phyloP scores from a whole-genome alignment of 2,329 filamentous ascomycete species.

The Massarina eburnea region DNA sequence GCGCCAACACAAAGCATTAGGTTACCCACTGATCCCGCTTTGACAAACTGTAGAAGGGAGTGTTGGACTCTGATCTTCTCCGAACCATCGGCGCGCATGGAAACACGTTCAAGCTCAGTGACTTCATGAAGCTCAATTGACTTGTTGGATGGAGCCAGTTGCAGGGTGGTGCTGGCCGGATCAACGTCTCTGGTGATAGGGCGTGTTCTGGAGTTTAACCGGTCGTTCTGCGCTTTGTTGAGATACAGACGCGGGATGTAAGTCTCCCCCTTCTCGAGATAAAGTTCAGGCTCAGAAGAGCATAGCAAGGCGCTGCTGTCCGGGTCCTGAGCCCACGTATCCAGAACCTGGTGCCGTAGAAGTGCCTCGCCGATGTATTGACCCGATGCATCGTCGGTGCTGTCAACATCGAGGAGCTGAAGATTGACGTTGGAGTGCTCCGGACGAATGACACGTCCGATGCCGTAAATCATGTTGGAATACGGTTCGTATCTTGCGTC shows the following conservation, averaged over 20 bases:
- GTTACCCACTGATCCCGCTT: too few relatives aligned
- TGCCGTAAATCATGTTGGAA: constrained; percentile 8
- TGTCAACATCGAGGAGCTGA: constrained; percentile 9
- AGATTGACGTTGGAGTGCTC: constrained; percentile 8
- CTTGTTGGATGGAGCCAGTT: constrained; percentile 3
- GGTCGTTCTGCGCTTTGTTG: constrained; percentile 11
- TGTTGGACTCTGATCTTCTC: too few relatives aligned
- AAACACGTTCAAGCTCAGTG: too few relatives aligned
- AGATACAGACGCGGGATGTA: constrained; percentile 9
- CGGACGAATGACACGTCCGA: constrained; percentile 1
- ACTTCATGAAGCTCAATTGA: too few relatives aligned
- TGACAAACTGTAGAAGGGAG: too few relatives aligned
- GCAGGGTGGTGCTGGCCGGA: constrained; percentile 2
- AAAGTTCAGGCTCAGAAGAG: constrained; percentile 10
- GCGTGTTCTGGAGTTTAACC: constrained; percentile 22
- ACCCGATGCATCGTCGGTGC: constrained; percentile 7
- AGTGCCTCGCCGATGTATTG: constrained; percentile 4
- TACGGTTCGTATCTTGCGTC: constrained; percentile 7
- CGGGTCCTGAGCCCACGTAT: constrained; percentile 1
- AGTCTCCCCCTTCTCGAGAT: neutral
- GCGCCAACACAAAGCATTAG: too few relatives aligned
- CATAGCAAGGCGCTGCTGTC: neutral
- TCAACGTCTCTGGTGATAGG: constrained; percentile 6
- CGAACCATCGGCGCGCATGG: too few relatives aligned
- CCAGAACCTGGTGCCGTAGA: constrained; percentile 4